These are phyloP conservation scores for Candida xiaguanensis DNA, from an alignment of 805 yeast species.

Conservation along the genomic window DNA sequence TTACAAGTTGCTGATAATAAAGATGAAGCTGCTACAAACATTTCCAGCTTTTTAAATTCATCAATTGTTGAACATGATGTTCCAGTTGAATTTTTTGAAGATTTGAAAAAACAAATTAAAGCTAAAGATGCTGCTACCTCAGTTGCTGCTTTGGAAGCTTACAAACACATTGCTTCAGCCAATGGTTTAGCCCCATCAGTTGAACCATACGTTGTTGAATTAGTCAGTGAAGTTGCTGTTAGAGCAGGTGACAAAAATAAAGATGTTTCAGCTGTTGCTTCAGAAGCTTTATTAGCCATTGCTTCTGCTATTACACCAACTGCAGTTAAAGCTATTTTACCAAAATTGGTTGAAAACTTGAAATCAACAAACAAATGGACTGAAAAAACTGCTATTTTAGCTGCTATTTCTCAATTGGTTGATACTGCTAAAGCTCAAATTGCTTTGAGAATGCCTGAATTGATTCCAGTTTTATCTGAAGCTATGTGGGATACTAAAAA, in stretches of 20 bases:
- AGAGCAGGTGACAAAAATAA: conserved; percentile 90
- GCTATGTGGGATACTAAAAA: conserved; percentile 99
- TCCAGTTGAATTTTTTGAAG: conserved; percentile 80
- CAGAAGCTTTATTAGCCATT: conserved; percentile 71
- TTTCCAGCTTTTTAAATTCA: conserved; percentile 91
- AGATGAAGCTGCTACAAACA: conserved; percentile 81
- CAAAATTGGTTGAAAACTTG: conserved; percentile 69
- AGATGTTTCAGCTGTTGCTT: conserved; percentile 70
- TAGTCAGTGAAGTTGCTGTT: conserved; percentile 65
- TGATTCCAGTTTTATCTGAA: conserved; percentile 97
- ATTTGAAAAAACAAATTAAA: conserved; percentile 73
- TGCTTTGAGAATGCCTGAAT: conserved; percentile 99
- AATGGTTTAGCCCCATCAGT: conserved; percentile 83
- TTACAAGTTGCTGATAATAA: conserved; percentile 90
- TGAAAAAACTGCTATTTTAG: conserved; percentile 89
- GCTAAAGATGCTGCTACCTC: conserved; percentile 69
- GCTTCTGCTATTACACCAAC: conserved; percentile 85
- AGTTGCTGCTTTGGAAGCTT: conserved; percentile 79
- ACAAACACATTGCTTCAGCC: conserved; percentile 78
- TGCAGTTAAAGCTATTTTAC: conserved; percentile 86
- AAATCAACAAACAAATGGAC: conserved; percentile 88
- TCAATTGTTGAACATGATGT: conserved; percentile 98
- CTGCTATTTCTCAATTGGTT: conserved; percentile 81
- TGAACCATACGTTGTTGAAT: conserved; percentile 89
- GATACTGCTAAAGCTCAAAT: conserved; percentile 93